Base-by-base conservation (phyloP, 2,329 filamentous ascomycete genomes). In the Fusarium euwallaceae region DNA sequence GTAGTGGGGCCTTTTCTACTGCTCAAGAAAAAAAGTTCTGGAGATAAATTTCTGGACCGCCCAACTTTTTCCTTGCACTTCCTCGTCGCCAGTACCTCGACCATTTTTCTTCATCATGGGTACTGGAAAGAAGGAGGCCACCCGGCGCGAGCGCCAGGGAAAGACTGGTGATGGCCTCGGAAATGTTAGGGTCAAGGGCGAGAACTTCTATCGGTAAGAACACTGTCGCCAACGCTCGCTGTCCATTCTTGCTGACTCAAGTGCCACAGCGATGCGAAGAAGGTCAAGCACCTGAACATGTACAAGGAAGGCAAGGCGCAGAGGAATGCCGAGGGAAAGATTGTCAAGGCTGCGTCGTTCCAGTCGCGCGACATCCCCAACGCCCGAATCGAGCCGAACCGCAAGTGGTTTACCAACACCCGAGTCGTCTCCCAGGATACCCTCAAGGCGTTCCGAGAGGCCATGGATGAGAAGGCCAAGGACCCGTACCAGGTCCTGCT, bases 371-470 rank as follows among this genome's bases (percentile, higher is more conserved):
- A 98, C 39, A 85, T 92, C 24, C 95, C 96, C 56, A 91, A 89
- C 69, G 97, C 96, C 76, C 91, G 95, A 76, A 94, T 98, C 80
- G 96, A 98, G 87, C 97, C 97, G 60, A 97, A 98, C 85, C 90
- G 97, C 80, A 97, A 97, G 86, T 99, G 97, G 97, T 99, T 99
- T 86, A 94, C 93, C 79, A 98, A 98, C 84, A 98, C 96, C 37
- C 88, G 97, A 76, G 89, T 91, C 61, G 97, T 98, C 80, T 95
- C 93, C 1, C 96, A 98, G 82, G 94, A 97, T 82, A 94, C 95
- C 4, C 88, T 98, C 73, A 90, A 90, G 53, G 92, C 94, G 2
- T 99, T 99, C 85, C 92, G 97, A 72, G 93, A 95, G 70, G 97
- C 97, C 29, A 96, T 99, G 84, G 94, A 94, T 48, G 95, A 97